Conservation (phyloP, 176 grass and related monocot genomes). For the Aegilops sharonensis region DNA sequence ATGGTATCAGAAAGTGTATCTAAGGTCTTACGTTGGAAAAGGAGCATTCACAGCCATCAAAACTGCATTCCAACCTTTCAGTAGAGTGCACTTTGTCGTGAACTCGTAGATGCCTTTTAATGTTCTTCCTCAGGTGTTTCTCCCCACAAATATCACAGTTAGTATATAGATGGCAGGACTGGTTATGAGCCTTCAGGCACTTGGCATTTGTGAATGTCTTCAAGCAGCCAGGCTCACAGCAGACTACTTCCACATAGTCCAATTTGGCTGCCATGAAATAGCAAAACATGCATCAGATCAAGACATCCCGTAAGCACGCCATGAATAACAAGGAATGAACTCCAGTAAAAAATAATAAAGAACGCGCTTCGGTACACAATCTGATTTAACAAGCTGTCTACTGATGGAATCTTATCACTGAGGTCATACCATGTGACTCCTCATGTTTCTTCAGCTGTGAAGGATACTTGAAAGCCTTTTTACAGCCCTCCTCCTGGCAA, state of each 20-base stretch:
- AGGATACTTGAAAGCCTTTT: constrained; percentile 62
- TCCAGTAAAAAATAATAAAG: not conserved
- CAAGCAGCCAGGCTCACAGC: constrained; percentile 61
- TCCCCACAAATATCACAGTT: constrained; percentile 49
- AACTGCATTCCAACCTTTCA: constrained; percentile 45
- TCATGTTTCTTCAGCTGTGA: constrained; percentile 73
- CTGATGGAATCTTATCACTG: not conserved
- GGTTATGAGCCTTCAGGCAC: constrained; percentile 56
- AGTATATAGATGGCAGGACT: constrained; percentile 47
- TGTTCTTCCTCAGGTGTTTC: constrained; percentile 67
- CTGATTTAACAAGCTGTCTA: not conserved
- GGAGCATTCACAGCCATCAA: constrained; percentile 42
- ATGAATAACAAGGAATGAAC: not conserved
- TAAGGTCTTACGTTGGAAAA: constrained; percentile 58
- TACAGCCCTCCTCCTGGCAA: constrained; percentile 65
- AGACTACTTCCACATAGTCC: constrained; percentile 64
- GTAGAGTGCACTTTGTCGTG: constrained; percentile 11
- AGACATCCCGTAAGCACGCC: not conserved
- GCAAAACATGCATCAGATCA: not conserved
- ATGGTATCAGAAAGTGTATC: not conserved
- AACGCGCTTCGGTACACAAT: not conserved
- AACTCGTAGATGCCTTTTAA: constrained; percentile 42
- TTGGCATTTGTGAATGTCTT: constrained; percentile 55
- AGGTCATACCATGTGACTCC: constrained; percentile 59
- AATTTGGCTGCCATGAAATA: constrained; percentile 45